Base-by-base conservation (phyloP, 129 eudicot genomes). In the Gnaphalium uliginosum region DNA sequence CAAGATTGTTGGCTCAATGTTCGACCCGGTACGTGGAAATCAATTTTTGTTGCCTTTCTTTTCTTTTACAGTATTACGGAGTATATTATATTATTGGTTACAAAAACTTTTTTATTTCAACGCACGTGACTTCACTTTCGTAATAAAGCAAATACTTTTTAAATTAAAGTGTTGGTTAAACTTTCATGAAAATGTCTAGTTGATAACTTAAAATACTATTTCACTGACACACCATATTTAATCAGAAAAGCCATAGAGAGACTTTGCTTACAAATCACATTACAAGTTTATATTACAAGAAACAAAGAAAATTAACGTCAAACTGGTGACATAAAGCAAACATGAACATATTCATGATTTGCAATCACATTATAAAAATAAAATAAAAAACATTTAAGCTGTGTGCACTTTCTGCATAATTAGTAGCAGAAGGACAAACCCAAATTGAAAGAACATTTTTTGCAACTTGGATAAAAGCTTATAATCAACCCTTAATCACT, bases 401-500 rank as follows among this genome's bases (percentile, higher is more conserved):
- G 72, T 75, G 18, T 65, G 54, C 39, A 76, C 74, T 66, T 33
- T 66, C 80, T 76, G 80, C 80, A 66, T 76, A 76, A 30, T 65
- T 76, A 76, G 80, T 46, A 76, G 80, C 80, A 76, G 79, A 66
- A 66, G 66, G 72, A 67, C 72, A 75, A 29, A 27, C 72, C 72
- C 63, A 76, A 14, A 35, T n/a, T n/a, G n/a, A n/a, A n/a, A 26
- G 14, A 72, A n/a, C 76, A 72, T 56, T 58, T 57, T 33, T 58
- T 63, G 56, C 66, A 71, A 75, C 65, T 64, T 35, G 77, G 37
- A 66, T 57, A 29, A 50, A 65, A 76, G 65, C 51, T 48, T 50
- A 76, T 64, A 64, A 76, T 53, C 14, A 61, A 60, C 64, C 59
- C 29, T 64, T 64, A 22, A 48, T 65, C 69, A 76, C 51, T 56